phyloP scores from a whole-genome alignment of 352 stramenopile genomes.

The Pythium rishiriense region DNA sequence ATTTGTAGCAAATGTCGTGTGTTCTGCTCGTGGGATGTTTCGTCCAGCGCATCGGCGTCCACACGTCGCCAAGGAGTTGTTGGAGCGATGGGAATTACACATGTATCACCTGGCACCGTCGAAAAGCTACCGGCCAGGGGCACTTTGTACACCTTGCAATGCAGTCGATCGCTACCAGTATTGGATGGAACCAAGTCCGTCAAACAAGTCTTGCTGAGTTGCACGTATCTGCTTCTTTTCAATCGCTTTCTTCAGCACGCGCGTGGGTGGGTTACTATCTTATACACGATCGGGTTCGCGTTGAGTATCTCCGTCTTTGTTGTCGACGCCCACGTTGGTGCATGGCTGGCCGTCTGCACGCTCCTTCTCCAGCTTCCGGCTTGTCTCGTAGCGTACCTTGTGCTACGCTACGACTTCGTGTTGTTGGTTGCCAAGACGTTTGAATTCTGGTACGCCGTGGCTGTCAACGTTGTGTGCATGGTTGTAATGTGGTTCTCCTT shows the following conservation, averaged over 20 bases:
- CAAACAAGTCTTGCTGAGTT: background rate
- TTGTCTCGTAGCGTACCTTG: background rate
- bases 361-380: background rate
- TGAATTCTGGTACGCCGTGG: background rate
- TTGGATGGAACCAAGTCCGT: background rate
- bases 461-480: background rate
- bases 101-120: too few species aligned
- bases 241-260: background rate
- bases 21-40: too few species aligned
- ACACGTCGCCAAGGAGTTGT: too few species aligned
- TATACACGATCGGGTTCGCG: background rate
- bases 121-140: background rate
- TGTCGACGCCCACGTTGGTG: background rate
- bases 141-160: background rate
- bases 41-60: too few species aligned
- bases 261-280: background rate
- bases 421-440: background rate
- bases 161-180: background rate
- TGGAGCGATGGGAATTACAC: background rate
- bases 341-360: background rate
- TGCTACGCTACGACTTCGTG: background rate
- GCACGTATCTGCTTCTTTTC: background rate
- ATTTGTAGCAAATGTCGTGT: too few species aligned
- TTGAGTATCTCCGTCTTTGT: background rate
- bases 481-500: background rate